Base-by-base conservation (phyloP, 2,329 filamentous ascomycete species). In the Fusarium xylarioides region DNA sequence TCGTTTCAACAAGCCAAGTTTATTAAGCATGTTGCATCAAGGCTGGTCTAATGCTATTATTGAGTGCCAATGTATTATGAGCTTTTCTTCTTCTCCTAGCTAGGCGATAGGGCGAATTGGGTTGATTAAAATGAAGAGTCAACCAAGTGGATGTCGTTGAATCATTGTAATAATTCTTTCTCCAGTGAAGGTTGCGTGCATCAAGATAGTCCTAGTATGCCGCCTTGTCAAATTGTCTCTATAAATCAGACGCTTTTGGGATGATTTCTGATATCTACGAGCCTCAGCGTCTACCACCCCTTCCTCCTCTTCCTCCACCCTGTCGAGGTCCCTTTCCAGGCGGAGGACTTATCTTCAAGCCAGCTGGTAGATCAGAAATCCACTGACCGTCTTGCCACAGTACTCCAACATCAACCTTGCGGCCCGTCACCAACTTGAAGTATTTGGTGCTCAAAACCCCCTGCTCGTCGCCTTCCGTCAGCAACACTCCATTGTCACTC, bases 401-500 rank as follows among this genome's bases (percentile, higher is more conserved):
- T 50, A 93, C 84, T 0, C 89, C 90, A 2, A 91, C 86, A 38
- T 88, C 88, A 62, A 84, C 82, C 66, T 82, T 87, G 68, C 91
- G 83, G 2, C 90, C 91, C 73, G 89, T 88, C 4, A 95, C 95
- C 78, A 89, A 87, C 82, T 88, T 88, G 78, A 97, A 95, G 78
- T 91, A 94, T 75, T 87, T 86, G 26, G 88, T 81, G 35, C 90
- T 87, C 73, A 97, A 84, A 11, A 93, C 58, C 2, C 91, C 93
- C 9, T 89, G 82, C 52, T 83, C 88, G 66, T 83, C 84, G 58
- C 83, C 90, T 76, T 90, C 89, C 6, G 89, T 91, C 72, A 95
- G 82, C 70, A 95, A 87, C 14, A 95, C 93, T 4, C 90, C 92
- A 78, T 95, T 95, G 75, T 93, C 92, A 79, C 92, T 94, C 69